Evolutionary conservation across 805 yeast species (phyloP).

Genomic region (Ogataea angusta): DNA sequence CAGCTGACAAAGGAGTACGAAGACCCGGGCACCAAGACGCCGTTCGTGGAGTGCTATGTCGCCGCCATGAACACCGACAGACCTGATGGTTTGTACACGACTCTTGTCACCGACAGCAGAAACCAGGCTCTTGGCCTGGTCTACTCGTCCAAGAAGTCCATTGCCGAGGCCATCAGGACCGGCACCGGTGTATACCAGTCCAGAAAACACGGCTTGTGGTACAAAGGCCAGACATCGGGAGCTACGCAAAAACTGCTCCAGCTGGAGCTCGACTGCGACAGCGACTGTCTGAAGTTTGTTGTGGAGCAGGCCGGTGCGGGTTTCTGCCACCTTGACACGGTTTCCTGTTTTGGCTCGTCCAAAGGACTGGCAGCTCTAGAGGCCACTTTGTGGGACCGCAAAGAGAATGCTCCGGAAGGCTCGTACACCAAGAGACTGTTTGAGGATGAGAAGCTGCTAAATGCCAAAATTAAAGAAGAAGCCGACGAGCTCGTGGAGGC

Average conservation of each 20-base stretch:
- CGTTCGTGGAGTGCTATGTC: slow-evolving; percentile 39
- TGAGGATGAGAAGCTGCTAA: slow-evolving; percentile 67
- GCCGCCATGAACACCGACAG: slow-evolving; percentile 73
- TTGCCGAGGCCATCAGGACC: slow-evolving; percentile 75
- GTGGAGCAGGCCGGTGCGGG: slow-evolving; percentile 86
- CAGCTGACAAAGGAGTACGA: slow-evolving; percentile 35
- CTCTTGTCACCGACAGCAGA: slow-evolving; percentile 69
- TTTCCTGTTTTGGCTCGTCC: slow-evolving; percentile 77
- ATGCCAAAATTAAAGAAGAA: slow-evolving; percentile 91
- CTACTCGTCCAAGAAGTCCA: slow-evolving; percentile 81
- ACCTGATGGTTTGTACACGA: slow-evolving; percentile 78
- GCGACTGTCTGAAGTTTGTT: slow-evolving; percentile 82
- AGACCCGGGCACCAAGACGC: slow-evolving; percentile 31
- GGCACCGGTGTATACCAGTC: slow-evolving; percentile 92
- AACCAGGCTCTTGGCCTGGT: slow-evolving; percentile 84
- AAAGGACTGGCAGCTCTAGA: slow-evolving; percentile 70
- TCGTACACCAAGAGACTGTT: slow-evolving; percentile 93
- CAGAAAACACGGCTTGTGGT: slow-evolving; percentile 91
- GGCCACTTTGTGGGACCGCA: slow-evolving; percentile 58
- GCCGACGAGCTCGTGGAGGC: slow-evolving; percentile 96
- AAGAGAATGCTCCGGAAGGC: slow-evolving; percentile 74
- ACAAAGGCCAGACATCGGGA: slow-evolving; percentile 95
- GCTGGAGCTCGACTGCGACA: slow-evolving; percentile 83
- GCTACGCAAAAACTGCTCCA: slow-evolving; percentile 77
- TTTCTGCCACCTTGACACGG: slow-evolving; percentile 83